These are phyloP conservation scores for Mucor saturninus DNA, from an alignment of 371 early-diverging fungal genomes.

Conservation along the genomic window DNA sequence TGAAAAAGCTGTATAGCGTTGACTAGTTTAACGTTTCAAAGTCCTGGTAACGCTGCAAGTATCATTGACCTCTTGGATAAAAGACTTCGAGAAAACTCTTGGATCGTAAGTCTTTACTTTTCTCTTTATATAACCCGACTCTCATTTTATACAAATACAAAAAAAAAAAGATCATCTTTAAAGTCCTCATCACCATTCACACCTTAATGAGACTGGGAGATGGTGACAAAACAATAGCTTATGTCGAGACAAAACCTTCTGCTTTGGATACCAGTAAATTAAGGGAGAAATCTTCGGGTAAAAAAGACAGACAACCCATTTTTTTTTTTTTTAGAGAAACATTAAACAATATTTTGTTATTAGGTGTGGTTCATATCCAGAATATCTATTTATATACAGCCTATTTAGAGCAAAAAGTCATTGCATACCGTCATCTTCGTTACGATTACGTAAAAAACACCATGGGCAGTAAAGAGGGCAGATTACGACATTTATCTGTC, in stretches of 20 bases:
- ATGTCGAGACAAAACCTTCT: slow-evolving; percentile 62
- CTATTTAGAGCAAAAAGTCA: slow-evolving; percentile 84
- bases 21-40: slow-evolving; percentile 54
- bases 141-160: too few relatives aligned
- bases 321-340: neutral
- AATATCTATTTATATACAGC: slow-evolving; percentile 83
- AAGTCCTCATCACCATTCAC: slow-evolving; percentile 86
- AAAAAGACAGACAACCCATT: neutral
- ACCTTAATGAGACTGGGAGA: slow-evolving; percentile 84
- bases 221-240: slow-evolving; percentile 72
- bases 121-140: neutral
- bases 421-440: slow-evolving; percentile 73
- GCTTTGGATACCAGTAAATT: slow-evolving; percentile 65
- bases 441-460: slow-evolving; percentile 70
- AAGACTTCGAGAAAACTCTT: slow-evolving; percentile 73
- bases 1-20: slow-evolving; percentile 32
- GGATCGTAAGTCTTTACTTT: slow-evolving; percentile 68
- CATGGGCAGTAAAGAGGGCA: slow-evolving; percentile 45
- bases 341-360: neutral
- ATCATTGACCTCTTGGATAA: slow-evolving; percentile 62
- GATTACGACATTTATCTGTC: slow-evolving; percentile 63
- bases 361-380: slow-evolving; percentile 63
- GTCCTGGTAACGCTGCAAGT: slow-evolving; percentile 59
- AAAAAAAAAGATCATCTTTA: slow-evolving; percentile 79
- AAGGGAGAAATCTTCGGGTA: slow-evolving; percentile 67